A percentile compares a stretch with the other conserved stretches of the same genome.
Evolutionary conservation across 345 rosid genomes (phyloP).

Genomic region (Eucalyptus decipiens): DNA sequence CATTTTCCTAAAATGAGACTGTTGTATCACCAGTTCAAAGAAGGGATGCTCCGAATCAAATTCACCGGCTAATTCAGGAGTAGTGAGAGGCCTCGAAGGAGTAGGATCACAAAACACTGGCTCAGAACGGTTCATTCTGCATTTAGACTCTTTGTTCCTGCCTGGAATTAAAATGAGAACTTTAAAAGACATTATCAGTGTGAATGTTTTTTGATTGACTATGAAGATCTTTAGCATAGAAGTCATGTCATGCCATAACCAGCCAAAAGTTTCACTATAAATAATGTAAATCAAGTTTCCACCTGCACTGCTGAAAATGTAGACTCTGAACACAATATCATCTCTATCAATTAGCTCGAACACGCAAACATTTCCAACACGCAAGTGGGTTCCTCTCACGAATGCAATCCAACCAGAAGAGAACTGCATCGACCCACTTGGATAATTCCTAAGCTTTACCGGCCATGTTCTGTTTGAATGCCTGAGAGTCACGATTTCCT

Average conservation of each 20-base stretch:
- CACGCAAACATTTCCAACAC: background rate
- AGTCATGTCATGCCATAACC: background rate
- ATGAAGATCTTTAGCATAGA: background rate
- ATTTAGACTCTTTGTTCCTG: background rate
- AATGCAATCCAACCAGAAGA: background rate
- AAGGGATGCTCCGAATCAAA: background rate
- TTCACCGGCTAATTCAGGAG: background rate
- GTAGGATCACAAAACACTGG: background rate
- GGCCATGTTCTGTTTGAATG: background rate
- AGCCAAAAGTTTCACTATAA: background rate
- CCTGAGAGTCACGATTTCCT: background rate
- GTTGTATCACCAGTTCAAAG: background rate
- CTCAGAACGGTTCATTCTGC: background rate
- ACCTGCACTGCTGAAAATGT: background rate
- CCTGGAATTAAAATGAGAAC: background rate
- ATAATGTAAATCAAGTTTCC: background rate
- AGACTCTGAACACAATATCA: background rate
- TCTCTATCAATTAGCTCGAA: background rate
- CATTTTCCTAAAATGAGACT: background rate
- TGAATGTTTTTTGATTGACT: background rate
- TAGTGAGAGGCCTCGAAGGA: background rate
- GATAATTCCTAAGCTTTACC: background rate
- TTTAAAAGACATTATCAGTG: background rate
- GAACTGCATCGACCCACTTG: background rate
- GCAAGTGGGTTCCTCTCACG: background rate